Conservation (phyloP, 73 alveolate species). For the Stentor roeselii region DNA sequence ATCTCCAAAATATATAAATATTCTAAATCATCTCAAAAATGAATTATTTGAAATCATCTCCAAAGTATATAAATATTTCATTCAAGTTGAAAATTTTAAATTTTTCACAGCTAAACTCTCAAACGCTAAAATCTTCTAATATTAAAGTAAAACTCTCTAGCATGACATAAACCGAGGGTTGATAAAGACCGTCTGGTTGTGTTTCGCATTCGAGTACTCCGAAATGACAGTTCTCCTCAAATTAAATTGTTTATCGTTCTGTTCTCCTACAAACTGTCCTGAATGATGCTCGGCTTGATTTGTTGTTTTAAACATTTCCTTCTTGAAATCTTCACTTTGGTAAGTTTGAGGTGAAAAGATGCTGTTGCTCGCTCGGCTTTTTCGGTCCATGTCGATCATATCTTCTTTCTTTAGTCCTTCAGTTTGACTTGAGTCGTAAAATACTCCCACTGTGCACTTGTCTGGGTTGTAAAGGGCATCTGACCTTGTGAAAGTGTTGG, state of each 20-base stretch:
- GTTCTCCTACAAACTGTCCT: slow-evolving; percentile 15
- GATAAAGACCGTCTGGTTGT: slow-evolving; percentile 65
- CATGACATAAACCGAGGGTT: slow-evolving; percentile 56
- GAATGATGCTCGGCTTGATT: slow-evolving; percentile 13
- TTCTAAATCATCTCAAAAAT: too few species aligned
- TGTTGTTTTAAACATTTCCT: not conserved
- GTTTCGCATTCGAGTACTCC: slow-evolving; percentile 67
- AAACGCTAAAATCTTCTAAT: too few species aligned
- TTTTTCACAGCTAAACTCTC: too few species aligned
- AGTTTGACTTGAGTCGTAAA: slow-evolving; percentile 1
- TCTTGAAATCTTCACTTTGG: slow-evolving; percentile 3
- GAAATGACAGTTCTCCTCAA: slow-evolving; percentile 59
- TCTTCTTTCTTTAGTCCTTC: slow-evolving; percentile 7
- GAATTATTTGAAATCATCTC: too few species aligned
- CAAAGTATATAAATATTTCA: too few species aligned
- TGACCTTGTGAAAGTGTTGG: not conserved
- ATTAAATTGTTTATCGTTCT: slow-evolving; percentile 43
- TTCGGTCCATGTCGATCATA: not conserved
- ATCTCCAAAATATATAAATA: too few species aligned
- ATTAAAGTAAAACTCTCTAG: too few species aligned
- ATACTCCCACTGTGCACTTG: slow-evolving; percentile 22
- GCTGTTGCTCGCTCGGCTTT: slow-evolving; percentile 21
- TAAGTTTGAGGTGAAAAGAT: slow-evolving; percentile 10
- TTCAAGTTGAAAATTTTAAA: too few species aligned
- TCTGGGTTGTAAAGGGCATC: slow-evolving; percentile 31